Evolutionary conservation across 257 asterid species (phyloP).

Genomic region (Ligustrum vulgare): DNA sequence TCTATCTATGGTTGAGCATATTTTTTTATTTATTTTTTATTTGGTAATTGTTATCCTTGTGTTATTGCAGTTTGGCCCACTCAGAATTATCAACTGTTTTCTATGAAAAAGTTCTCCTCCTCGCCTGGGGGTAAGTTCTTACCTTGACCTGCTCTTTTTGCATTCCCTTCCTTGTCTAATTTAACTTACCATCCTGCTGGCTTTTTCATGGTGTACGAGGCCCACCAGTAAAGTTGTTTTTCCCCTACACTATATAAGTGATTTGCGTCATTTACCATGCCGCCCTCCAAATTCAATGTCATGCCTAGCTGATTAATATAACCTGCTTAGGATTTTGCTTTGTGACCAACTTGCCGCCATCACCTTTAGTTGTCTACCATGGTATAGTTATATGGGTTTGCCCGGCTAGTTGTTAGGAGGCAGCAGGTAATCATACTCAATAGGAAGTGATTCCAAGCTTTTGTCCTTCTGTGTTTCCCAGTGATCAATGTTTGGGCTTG

Average conservation of each 20-base stretch:
- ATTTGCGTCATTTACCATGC: not conserved
- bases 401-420: not conserved
- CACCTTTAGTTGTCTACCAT: not conserved
- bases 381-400: not conserved
- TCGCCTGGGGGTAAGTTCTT: conserved; percentile 85
- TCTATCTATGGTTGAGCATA: conserved; percentile 12
- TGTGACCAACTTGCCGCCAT: not conserved
- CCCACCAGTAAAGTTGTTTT: not conserved
- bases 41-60: conserved; percentile 18
- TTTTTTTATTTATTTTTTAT: conserved; percentile 22
- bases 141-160: not conserved
- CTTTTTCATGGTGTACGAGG: not conserved
- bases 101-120: conserved; percentile 87
- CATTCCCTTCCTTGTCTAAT: not conserved
- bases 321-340: not conserved
- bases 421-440: not conserved
- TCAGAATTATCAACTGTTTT: conserved; percentile 90
- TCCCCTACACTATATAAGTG: not conserved
- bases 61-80: conserved; percentile 77
- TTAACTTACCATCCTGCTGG: not conserved
- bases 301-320: not conserved
- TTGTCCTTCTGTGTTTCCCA: not conserved
- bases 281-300: not conserved
- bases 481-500: not conserved
- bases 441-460: not conserved